Base-by-base conservation (phyloP, 768 basidiomycete genomes). In the Podaxis sp. region DNA sequence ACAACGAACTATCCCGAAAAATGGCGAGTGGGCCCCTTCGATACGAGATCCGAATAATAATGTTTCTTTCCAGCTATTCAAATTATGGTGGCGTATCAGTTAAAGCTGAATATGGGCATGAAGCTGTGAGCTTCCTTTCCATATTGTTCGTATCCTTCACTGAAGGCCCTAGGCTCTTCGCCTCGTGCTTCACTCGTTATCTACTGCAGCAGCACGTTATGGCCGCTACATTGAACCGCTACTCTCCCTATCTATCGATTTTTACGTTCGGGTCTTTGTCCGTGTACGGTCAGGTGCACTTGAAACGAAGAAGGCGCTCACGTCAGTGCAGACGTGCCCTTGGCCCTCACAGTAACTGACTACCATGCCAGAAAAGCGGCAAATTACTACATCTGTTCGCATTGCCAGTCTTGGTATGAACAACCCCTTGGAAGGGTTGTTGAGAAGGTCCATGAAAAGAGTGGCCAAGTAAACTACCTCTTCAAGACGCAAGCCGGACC, bases 1-100 rank as follows among this genome's bases (percentile, higher is more conserved):
- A 95, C 94, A 2, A 87, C 84, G 11, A 98, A 98, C 72, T 97
- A 91, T 72, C 90, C 96, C 3, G 97, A 99, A 73, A 99, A 99
- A 85, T 95, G 94, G 96, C 94, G 67, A 64, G 77, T 22, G 36
- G 5, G 24, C 5, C 19, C n/a, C 9, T 46, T 40, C 46, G 19
- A 7, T 43, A 22, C 47, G 11, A 29, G 9, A 19, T 54, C 13
- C 40, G 24, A 8, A 43, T 38, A 1, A 12, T 46, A 12, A 40
- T 38, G 22, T 15, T 19, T 8, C n/a, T 11, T n/a, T 43, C 27
- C 67, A 96, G 95, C 74, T 98, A 87, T 75, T 88, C 96, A 0
- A 98, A 97, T 69, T 99, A 99, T 72, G 96, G 96, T 9, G 96
- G 96, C 3, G 80, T 91, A 5, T 89, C 93, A 43, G 81, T 91